Evolutionary conservation across 2,329 filamentous ascomycete genomes (phyloP).

Genomic region (Hansfordia pulvinata): DNA sequence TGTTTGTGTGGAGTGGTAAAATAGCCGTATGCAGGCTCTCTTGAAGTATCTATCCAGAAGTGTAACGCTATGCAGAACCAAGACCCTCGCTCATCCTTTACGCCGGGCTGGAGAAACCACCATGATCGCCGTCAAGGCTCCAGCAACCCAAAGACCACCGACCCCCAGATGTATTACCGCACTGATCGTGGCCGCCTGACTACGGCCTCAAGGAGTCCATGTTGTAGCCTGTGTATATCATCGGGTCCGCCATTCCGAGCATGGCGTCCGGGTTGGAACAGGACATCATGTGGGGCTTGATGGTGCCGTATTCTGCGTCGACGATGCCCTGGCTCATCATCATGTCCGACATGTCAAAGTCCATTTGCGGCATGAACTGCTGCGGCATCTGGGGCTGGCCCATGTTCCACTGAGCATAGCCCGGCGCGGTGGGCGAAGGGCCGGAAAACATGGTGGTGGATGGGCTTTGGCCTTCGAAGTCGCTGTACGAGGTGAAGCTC

Average conservation of each 20-base stretch:
- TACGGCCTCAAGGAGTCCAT: slow-evolving; percentile 9
- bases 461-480: slow-evolving; percentile 21
- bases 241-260: slow-evolving; percentile 42
- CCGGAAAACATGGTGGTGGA: slow-evolving; percentile 16
- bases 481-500: slow-evolving; percentile 31
- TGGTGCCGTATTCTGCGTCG: slow-evolving; percentile 36
- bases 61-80: no score
- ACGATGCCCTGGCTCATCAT: slow-evolving; percentile 35
- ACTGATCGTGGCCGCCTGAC: background rate
- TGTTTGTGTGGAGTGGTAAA: no score
- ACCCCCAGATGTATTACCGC: no score
- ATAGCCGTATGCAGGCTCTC: no score
- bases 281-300: slow-evolving; percentile 41
- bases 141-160: no score
- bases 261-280: slow-evolving; percentile 40
- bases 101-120: no score
- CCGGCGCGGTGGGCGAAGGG: slow-evolving; percentile 11
- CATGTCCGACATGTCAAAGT: slow-evolving; percentile 25
- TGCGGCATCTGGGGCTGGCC: no score
- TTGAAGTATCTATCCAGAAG: no score
- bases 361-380: slow-evolving; percentile 27
- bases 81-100: no score
- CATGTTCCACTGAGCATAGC: no score
- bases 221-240: slow-evolving; percentile 42
- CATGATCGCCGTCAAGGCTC: no score